phyloP scores from a whole-genome alignment of 176 grass and related monocot genomes.

The Alloteropsis semialata region DNA sequence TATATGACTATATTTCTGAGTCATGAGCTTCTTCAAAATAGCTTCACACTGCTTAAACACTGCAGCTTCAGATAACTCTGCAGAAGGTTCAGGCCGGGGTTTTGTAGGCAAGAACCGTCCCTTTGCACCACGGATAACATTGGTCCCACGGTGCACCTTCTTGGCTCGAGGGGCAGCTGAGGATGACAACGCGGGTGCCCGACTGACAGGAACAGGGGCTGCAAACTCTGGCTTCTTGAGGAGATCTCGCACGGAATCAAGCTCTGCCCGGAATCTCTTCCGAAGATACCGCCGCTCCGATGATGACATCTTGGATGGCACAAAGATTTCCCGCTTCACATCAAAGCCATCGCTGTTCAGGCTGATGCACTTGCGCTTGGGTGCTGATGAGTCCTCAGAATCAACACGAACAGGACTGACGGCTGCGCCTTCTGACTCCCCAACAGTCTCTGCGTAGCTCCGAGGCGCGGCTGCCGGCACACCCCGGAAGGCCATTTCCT shows the following conservation, averaged over 20 bases:
- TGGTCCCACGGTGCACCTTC: constrained; percentile 28
- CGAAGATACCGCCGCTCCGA: constrained; percentile 61
- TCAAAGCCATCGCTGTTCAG: constrained; percentile 55
- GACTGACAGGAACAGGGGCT: not conserved
- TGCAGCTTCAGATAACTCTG: constrained; percentile 13
- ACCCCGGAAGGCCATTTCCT: constrained; percentile 42
- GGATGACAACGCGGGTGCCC: constrained; percentile 47
- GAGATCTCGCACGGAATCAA: constrained; percentile 48
- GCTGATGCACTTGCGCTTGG: constrained; percentile 87
- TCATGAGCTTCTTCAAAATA: constrained; percentile 90
- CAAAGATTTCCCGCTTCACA: constrained; percentile 58
- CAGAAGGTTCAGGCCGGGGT: constrained; percentile 19
- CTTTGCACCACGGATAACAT: constrained; percentile 45
- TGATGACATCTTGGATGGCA: constrained; percentile 58
- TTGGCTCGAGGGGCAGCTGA: constrained; percentile 41
- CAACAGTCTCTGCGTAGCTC: constrained; percentile 30
- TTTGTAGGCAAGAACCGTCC: constrained; percentile 55
- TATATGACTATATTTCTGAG: constrained; percentile 69
- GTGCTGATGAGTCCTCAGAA: constrained; percentile 60
- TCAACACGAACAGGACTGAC: constrained; percentile 57
- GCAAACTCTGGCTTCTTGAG: constrained; percentile 49
- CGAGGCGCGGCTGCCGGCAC: not conserved
- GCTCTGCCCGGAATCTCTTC: constrained; percentile 60
- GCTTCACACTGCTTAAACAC: constrained; percentile 72
- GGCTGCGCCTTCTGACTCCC: constrained; percentile 56